These are phyloP conservation scores for Komagataella pastoris DNA, from an alignment of 805 yeast genomes.

Conservation along the genomic window DNA sequence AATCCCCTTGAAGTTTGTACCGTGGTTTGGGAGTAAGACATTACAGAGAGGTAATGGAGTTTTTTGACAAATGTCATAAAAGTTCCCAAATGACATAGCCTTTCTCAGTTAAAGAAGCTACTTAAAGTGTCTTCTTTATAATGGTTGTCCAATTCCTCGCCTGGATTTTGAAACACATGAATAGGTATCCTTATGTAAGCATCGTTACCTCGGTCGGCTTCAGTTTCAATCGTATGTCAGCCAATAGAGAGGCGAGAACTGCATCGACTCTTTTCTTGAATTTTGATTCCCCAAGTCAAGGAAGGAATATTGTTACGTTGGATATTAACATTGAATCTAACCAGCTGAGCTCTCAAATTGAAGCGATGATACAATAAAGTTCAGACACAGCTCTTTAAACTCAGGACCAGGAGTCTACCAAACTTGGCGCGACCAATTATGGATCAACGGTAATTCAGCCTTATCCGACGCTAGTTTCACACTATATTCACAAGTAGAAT, in stretches of 20 bases:
- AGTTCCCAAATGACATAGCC: conserved; percentile 54
- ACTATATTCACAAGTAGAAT: neutral
- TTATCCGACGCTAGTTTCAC: no score
- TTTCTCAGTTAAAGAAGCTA: neutral
- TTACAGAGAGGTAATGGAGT: conserved; percentile 75
- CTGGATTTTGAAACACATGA: neutral
- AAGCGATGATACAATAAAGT: no score
- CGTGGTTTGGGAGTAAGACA: conserved; percentile 41
- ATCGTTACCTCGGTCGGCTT: neutral
- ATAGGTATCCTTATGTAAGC: neutral
- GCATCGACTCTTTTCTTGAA: neutral
- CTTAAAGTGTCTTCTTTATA: neutral
- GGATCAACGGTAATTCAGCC: no score
- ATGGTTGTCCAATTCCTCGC: neutral
- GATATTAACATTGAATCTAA: no score
- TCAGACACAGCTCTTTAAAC: no score
- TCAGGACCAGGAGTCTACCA: no score
- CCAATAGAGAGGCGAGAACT: no score
- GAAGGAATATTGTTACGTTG: no score
- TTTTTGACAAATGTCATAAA: conserved; percentile 44
- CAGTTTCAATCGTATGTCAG: neutral
- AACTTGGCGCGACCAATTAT: no score
- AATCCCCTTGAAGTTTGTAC: conserved; percentile 39
- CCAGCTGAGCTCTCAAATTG: no score
- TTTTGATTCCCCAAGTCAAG: neutral